Percentiles rank a stretch among this genome's conserved stretches.
These are phyloP conservation scores for Penicillium silybi DNA, from an alignment of 495 filamentous ascomycete species.

Conservation along the genomic window DNA sequence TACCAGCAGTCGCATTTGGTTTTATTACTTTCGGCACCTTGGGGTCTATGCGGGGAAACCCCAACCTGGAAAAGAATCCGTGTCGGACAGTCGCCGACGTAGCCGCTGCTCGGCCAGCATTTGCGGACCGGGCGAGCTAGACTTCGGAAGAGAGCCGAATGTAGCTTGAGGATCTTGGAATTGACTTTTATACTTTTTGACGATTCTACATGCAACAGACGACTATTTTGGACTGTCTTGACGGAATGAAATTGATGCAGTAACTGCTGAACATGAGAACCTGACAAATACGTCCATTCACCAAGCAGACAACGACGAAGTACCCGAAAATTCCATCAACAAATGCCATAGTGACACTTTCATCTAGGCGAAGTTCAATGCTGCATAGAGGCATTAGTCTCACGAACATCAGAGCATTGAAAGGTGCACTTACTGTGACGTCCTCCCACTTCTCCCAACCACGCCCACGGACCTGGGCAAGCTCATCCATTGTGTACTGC, in stretches of 20 bases:
- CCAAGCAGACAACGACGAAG: not conserved
- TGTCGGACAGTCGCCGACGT: not conserved
- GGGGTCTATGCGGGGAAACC: slow-evolving; percentile 8
- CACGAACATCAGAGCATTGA: not conserved
- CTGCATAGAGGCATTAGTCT: not conserved
- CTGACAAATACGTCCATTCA: not conserved
- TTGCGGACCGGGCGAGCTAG: not conserved
- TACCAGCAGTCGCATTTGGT: not conserved
- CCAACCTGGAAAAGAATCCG: slow-evolving; percentile 15
- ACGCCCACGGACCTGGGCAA: slow-evolving; percentile 78
- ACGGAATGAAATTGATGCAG: not conserved
- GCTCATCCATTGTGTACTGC: slow-evolving; percentile 80
- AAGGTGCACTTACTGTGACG: slow-evolving; percentile 44
- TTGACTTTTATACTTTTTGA: not conserved
- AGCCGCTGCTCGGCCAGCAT: not conserved
- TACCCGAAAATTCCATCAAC: not conserved
- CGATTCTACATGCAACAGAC: not conserved
- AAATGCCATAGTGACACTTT: not conserved
- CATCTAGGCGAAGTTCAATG: not conserved
- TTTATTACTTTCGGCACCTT: not conserved
- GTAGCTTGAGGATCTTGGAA: too few relatives aligned
- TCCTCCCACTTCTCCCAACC: slow-evolving; percentile 82
- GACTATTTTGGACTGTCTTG: not conserved
- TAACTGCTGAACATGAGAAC: not conserved
- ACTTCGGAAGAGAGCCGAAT: not conserved